Conservation (phyloP, 345 rosid species). For the Erysimum cheiranthoides region DNA sequence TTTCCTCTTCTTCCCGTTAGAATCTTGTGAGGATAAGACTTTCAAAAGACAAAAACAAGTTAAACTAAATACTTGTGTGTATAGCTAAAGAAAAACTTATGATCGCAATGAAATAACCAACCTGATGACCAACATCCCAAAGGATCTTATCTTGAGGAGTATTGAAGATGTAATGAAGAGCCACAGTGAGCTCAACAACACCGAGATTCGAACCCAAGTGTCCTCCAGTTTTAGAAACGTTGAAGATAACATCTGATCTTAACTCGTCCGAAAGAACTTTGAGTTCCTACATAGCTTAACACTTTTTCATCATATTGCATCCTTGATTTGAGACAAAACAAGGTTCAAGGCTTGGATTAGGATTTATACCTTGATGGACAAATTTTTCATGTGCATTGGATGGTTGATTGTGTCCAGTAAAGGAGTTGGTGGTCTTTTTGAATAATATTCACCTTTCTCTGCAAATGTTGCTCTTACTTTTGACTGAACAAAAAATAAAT, state of each 20-base stretch:
- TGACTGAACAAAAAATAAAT: neutral
- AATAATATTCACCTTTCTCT: slow-evolving; percentile 31
- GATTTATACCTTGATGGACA: slow-evolving; percentile 55
- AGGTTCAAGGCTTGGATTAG: neutral
- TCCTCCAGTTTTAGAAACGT: neutral
- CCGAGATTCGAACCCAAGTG: neutral
- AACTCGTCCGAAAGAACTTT: neutral
- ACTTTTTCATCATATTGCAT: slow-evolving; percentile 8
- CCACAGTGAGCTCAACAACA: slow-evolving; percentile 2
- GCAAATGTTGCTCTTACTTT: slow-evolving; percentile 3
- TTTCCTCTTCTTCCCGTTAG: neutral
- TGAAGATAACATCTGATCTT: slow-evolving; percentile 3
- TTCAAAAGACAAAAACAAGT: neutral
- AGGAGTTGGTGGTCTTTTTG: slow-evolving; percentile 63
- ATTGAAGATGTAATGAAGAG: slow-evolving; percentile 1
- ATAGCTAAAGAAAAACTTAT: neutral
- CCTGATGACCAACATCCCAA: slow-evolving; percentile 48
- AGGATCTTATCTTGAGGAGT: slow-evolving; percentile 5
- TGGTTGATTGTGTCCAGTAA: slow-evolving; percentile 74
- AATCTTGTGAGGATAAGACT: slow-evolving; percentile 14
- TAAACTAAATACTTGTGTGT: neutral
- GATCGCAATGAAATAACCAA: slow-evolving; percentile 35
- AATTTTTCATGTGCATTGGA: slow-evolving; percentile 79
- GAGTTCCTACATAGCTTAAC: slow-evolving; percentile 46
- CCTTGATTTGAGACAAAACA: slow-evolving; percentile 38